These are phyloP conservation scores for Scheffersomyces illinoinensis DNA, from an alignment of 1,139 yeast genomes.

Conservation along the genomic window DNA sequence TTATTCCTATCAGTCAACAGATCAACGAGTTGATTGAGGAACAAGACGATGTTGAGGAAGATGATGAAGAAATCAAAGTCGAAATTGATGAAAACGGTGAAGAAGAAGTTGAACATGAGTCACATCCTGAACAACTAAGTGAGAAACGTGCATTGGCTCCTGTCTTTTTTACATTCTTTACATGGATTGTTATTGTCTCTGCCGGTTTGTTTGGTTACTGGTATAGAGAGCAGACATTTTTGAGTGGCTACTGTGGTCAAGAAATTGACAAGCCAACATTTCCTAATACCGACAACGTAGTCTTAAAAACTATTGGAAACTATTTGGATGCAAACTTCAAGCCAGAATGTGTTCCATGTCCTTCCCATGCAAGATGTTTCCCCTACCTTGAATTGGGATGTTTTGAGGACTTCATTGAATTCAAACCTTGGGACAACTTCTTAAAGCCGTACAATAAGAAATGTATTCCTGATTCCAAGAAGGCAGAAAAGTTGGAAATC, in stretches of 20 bases:
- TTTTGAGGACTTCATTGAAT: constrained; percentile 63
- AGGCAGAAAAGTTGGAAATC: constrained; percentile 65
- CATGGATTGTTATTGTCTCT: constrained; percentile 30
- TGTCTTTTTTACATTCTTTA: constrained; percentile 5
- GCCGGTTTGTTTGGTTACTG: constrained; percentile 46
- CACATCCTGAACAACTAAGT: background rate
- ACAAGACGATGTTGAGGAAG: constrained; percentile 13
- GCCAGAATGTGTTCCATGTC: constrained; percentile 78
- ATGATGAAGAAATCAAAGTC: constrained; percentile 13
- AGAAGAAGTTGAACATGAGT: constrained; percentile 1
- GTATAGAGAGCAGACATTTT: constrained; percentile 61
- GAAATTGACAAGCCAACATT: constrained; percentile 46
- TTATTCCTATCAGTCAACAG: constrained; percentile 10
- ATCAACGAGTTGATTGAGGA: constrained; percentile 8
- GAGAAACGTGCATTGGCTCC: background rate
- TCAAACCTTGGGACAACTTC: constrained; percentile 54
- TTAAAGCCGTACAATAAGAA: constrained; percentile 56
- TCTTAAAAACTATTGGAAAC: constrained; percentile 27
- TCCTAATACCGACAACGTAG: constrained; percentile 17
- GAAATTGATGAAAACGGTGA: constrained; percentile 4
- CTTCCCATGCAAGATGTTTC: constrained; percentile 76
- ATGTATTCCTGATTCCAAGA: constrained; percentile 79
- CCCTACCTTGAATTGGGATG: constrained; percentile 62
- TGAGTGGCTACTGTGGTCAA: constrained; percentile 69
- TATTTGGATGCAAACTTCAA: constrained; percentile 39